Percentiles rank a stretch among this genome's conserved stretches.
These are phyloP conservation scores for Symbiodinium pilosum DNA, from an alignment of 73 alveolate genomes.

Conservation along the genomic window DNA sequence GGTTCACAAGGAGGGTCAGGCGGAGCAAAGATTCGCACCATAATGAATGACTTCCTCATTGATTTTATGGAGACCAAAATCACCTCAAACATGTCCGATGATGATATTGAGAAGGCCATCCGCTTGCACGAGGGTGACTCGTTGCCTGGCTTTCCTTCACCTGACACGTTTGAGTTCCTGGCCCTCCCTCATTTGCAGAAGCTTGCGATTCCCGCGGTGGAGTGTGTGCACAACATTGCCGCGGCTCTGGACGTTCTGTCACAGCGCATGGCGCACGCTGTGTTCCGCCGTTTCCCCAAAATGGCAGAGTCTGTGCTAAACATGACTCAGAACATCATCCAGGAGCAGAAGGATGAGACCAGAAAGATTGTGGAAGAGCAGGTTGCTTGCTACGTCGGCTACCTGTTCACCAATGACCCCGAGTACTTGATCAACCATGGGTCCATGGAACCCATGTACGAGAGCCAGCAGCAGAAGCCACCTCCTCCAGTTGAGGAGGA, in stretches of 20 bases:
- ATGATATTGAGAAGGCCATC: conserved; percentile 98
- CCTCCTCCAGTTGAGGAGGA: conserved; percentile 53
- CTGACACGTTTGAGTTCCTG: conserved; percentile 96
- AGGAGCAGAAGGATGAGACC: conserved; percentile 62
- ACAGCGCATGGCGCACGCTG: conserved; percentile 92
- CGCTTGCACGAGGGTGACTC: conserved; percentile 99
- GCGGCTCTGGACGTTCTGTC: conserved; percentile 69
- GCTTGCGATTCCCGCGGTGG: conserved; percentile 76
- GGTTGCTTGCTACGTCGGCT: conserved; percentile 76
- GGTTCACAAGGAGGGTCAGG: conserved; percentile 20
- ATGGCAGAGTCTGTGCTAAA: conserved; percentile 51
- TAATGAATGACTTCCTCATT: conserved; percentile 91
- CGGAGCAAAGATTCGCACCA: conserved; percentile 62
- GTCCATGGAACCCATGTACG: conserved; percentile 91
- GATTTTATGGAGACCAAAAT: conserved; percentile 95
- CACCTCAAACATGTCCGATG: conserved; percentile 96
- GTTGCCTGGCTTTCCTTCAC: conserved; percentile 99
- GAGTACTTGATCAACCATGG: conserved; percentile 88
- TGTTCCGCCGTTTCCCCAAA: conserved; percentile 77
- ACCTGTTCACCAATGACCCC: conserved; percentile 94
- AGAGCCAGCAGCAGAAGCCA: conserved; percentile 30
- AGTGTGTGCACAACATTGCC: conserved; percentile 78
- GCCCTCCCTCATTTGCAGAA: conserved; percentile 85
- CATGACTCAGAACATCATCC: conserved; percentile 83
- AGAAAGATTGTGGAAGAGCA: conserved; percentile 80